A percentile compares a stretch with the other conserved stretches of the same genome.
phyloP scores from a whole-genome alignment of 116 monocot species.

The Posidonia oceanica region DNA sequence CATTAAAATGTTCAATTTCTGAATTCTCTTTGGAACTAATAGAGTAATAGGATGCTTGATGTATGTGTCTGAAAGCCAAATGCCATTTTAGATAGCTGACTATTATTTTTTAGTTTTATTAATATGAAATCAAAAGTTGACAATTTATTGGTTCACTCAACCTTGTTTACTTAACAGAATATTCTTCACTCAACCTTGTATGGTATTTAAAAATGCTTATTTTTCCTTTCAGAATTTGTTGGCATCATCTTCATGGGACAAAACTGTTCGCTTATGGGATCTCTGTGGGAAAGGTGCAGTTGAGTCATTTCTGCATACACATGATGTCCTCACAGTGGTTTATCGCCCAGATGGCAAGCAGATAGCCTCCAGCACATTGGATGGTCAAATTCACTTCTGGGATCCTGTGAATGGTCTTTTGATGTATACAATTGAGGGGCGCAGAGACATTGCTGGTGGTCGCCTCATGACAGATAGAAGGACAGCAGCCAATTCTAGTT shows the following conservation, averaged over 20 bases:
- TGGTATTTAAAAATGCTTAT: not conserved
- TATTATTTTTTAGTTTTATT: too few relatives aligned
- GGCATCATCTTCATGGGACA: conserved; percentile 99
- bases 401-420: conserved; percentile 76
- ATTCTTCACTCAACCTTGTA: too few relatives aligned
- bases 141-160: too few relatives aligned
- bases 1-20: too few relatives aligned
- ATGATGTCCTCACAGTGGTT: conserved; percentile 88
- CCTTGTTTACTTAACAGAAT: too few relatives aligned
- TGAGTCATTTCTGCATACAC: conserved; percentile 83
- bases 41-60: too few relatives aligned
- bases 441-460: conserved; percentile 88
- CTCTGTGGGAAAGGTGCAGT: conserved; percentile 93
- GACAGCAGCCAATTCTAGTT: conserved; percentile 66
- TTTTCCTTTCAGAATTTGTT: conserved; percentile 38
- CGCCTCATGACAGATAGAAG: conserved; percentile 94
- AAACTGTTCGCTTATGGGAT: conserved; percentile 93
- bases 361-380: conserved; percentile 83
- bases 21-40: too few relatives aligned
- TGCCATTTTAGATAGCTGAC: too few relatives aligned
- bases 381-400: conserved; percentile 96
- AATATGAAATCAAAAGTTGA: too few relatives aligned
- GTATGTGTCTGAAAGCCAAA: too few relatives aligned
- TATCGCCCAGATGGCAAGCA: conserved; percentile 99
- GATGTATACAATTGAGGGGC: conserved; percentile 94